Conservation (phyloP, 257 asterid genomes). For the Coffea eugenioides region DNA sequence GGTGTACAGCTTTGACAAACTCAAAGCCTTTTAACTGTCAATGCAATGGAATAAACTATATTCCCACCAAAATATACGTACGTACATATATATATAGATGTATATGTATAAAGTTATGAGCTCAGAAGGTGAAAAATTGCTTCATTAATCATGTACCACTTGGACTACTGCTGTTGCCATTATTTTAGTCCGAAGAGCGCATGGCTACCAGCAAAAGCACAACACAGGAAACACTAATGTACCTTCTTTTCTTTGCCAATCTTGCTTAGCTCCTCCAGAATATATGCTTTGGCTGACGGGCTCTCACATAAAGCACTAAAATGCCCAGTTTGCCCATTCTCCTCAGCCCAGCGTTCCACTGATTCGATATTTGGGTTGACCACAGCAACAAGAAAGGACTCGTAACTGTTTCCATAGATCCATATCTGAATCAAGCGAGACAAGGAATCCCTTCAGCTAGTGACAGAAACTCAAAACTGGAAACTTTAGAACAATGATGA, state of each 20-base stretch:
- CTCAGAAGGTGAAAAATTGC: neutral
- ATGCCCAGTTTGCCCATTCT: constrained; percentile 44
- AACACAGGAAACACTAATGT: constrained; percentile 1
- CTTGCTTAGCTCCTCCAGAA: constrained; percentile 53
- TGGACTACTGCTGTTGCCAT: neutral
- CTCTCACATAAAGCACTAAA: constrained; percentile 44
- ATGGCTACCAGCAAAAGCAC: neutral
- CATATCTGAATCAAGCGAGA: constrained; percentile 54
- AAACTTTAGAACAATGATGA: neutral
- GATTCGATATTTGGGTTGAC: constrained; percentile 65
- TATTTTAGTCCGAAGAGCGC: neutral
- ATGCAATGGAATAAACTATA: neutral
- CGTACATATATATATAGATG: too few relatives aligned
- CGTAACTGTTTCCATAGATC: constrained; percentile 75
- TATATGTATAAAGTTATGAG: neutral
- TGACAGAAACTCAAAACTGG: neutral
- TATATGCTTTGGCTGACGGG: constrained; percentile 41
- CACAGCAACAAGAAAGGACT: constrained; percentile 77
- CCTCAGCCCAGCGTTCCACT: constrained; percentile 57
- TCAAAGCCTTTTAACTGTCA: constrained; percentile 80
- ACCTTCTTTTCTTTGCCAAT: constrained; percentile 75
- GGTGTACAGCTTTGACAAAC: constrained; percentile 56
- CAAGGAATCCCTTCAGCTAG: neutral
- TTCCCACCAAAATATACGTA: neutral
- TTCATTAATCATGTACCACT: neutral